Evolutionary conservation across 2,329 filamentous ascomycete species (phyloP), one percentile per base, ranked within the genome.

Genomic region (Septoria petroselini): DNA sequence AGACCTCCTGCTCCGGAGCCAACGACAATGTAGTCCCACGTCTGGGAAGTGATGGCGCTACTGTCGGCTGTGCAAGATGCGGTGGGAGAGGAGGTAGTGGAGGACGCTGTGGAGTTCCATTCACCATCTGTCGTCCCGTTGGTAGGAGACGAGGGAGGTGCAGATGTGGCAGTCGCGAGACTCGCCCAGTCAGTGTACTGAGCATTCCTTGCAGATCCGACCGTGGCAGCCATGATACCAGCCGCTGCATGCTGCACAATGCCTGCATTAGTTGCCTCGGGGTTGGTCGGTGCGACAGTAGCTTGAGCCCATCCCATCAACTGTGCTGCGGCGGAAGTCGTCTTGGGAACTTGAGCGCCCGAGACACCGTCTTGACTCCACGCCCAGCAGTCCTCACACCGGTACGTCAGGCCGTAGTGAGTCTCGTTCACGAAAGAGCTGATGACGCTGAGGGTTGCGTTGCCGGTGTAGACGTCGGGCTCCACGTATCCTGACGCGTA

Each of bases 21-120:
- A 23, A 83, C 75, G 25, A 85, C 72, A 44, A 85, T 80, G 67
- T 84, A 85, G 63, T 85, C 82, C 58, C 77, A 83, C 0, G 76
- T 72, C 7, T 68, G 70, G 4, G 29, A 38, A 46, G 70, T 72
- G 55, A 72, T 61, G 44, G 67, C 67, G 12, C 54, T 50, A 35
- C 52, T 62, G 31, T 56, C 53, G 14, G 29, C 62, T 54, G 59
- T 57, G 49, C 61, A 63, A 42, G 44, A 63, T 15, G 42, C 30
- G 4, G 23, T 12, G 19, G 42, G n/a, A 27, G 43, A 12, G 18
- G 43, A 15, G 2, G 58, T 35, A 2, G 61, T 54, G 17, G 54
- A 60, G 6, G 58, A 55, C 3, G 58, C 62, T 1, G 58, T 46
- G 18, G 44, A 9, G 7, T 41, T 34, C 17, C 29, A 39, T 4